phyloP scores from a whole-genome alignment of 768 basidiomycete species.

The Rhodotorula toruloides region DNA sequence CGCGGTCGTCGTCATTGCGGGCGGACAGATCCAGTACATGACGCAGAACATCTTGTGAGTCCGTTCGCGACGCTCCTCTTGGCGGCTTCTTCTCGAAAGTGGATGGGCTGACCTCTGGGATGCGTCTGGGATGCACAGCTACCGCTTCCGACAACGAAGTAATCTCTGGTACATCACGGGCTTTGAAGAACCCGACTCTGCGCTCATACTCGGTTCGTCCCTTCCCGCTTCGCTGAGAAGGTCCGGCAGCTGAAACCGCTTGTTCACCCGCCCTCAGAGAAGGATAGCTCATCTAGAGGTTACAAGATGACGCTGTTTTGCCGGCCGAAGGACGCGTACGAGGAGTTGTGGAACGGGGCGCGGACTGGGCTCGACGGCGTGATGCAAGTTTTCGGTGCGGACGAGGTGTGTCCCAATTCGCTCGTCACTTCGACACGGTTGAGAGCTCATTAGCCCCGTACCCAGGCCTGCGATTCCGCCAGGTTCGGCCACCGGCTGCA shows the following conservation, averaged over 20 bases:
- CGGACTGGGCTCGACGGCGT: conserved; percentile 65
- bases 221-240: neutral
- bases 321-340: conserved; percentile 62
- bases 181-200: conserved; percentile 87
- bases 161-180: conserved; percentile 96
- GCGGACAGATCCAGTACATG: conserved; percentile 80
- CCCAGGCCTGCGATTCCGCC: conserved; percentile 44
- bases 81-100: no score
- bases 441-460: neutral
- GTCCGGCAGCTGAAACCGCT: no score
- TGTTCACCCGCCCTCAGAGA: conserved; percentile 25
- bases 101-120: neutral
- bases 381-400: conserved; percentile 66
- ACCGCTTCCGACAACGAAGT: conserved; percentile 87
- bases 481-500: conserved; percentile 57
- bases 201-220: conserved; percentile 67
- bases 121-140: conserved; percentile 55
- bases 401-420: conserved; percentile 52
- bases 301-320: conserved; percentile 85
- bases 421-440: conserved; percentile 44
- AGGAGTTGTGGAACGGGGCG: conserved; percentile 91
- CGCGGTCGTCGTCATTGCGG: conserved; percentile 68
- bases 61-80: neutral
- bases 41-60: conserved; percentile 59
- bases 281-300: conserved; percentile 56